Evolutionary conservation across 179 eudicot genomes (phyloP), one percentile per base, ranked within the genome.

Genomic region (Nepenthes alata): DNA sequence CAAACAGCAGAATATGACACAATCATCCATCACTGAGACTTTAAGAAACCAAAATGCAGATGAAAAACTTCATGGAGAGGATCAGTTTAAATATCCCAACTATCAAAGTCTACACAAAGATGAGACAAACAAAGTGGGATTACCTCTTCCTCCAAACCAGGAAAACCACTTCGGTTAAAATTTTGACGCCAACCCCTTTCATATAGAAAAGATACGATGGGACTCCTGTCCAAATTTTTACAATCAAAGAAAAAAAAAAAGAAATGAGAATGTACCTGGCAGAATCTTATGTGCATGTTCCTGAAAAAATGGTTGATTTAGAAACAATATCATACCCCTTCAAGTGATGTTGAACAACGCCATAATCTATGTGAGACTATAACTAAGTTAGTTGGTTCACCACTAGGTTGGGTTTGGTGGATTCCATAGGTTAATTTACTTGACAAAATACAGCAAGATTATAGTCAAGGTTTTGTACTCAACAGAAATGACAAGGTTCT

Each of bases 131-230:
- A 48, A 58, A 15, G 10, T 37, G 56, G 35, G 44, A 52, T 73
- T 69, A 94, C 99, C 99, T 94, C 99, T 76, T 90, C 91, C 68
- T 94, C 96, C 35, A 80, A 87, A 60, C 99, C 97, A 35, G 99
- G 99, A 69, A 94, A 94, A 63, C 99, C 99, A 71, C 88, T 77
- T 58, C 71, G 77, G 70, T 59, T 83, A 61, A 94, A 94, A 72
- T 85, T 94, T 70, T 94, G 99, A 58, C 99, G 94, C 97, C 97
- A 94, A 47, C 99, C 99, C 53, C 97, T 85, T 73, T 94, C 99
- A 60, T 94, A 94, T 68, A 85, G 69, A 72, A 87, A 94, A 37
- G 99, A 94, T 63, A 94, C 95, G 63, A 94, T 62, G 35, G 99
- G 97, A 67, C 96, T 94, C 88, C 99, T 94, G 73, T 63, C 51